Percentiles rank a stretch among this genome's conserved stretches.
phyloP scores from a whole-genome alignment of 1,284 basidiomycete genomes.

The Mycena citricolor region DNA sequence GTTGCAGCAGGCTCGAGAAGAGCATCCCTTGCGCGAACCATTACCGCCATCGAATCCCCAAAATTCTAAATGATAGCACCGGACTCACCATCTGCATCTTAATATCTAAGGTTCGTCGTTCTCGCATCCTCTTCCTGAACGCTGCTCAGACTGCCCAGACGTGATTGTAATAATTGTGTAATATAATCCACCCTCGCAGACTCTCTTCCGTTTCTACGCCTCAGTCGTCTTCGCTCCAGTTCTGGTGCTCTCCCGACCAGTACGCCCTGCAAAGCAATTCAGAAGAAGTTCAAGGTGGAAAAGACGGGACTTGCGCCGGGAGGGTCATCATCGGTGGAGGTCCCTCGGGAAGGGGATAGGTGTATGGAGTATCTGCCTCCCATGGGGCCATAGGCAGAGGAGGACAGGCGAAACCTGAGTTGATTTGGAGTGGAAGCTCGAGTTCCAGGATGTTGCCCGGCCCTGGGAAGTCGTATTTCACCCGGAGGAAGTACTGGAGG shows the following conservation, averaged over 20 bases:
- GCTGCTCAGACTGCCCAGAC: too few relatives aligned
- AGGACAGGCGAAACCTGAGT: conserved; percentile 9
- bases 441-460: conserved; percentile 15
- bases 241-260: conserved; percentile 18
- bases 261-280: too few relatives aligned
- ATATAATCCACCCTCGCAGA: not conserved
- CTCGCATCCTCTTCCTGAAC: too few relatives aligned
- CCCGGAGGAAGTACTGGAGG: conserved; percentile 17
- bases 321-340: conserved; percentile 10
- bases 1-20: conserved; percentile 77
- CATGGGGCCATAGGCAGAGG: too few relatives aligned
- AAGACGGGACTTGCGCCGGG: too few relatives aligned
- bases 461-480: conserved; percentile 12
- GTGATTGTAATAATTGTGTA: conserved; percentile 7
- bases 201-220: not conserved
- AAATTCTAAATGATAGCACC: conserved; percentile 9
- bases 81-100: too few relatives aligned
- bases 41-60: conserved; percentile 11
- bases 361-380: conserved; percentile 5
- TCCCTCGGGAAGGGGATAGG: conserved; percentile 12
- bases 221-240: conserved; percentile 17
- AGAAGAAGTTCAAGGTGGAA: too few relatives aligned
- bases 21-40: conserved; percentile 73
- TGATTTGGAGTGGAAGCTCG: conserved; percentile 12
- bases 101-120: too few relatives aligned